Evolutionary conservation across 202 grass and related monocot genomes (phyloP), one percentile per base, ranked within the genome.

Genomic region (Digitaria exilis): DNA sequence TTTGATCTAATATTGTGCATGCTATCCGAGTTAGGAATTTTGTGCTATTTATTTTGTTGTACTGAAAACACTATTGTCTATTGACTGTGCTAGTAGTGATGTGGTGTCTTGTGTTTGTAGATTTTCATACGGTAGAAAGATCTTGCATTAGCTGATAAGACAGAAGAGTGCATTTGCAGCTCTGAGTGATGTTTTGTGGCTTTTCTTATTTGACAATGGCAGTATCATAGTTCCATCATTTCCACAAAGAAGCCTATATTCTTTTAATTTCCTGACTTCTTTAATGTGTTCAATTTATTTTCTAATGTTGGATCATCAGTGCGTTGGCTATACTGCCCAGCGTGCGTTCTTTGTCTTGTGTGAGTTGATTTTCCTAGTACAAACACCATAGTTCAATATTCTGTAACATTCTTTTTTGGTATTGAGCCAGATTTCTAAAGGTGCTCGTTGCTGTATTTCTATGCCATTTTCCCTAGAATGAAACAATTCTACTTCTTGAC

Each of bases 401-500:
- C 24, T 69, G 71, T 77, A 79, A 21, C 73, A 78, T 73, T 44
- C 14, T 15, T 25, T 39, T 17, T 43, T 59, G 30, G 16, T 21
- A 39, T 60, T 82, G 72, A 21, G 14, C 7, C 1, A 4, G 51
- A 52, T 62, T 63, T 63, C 24, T 19, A 31, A 10, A 26, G 77
- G 32, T 28, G 31, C 46, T 77, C 4, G 22, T 15, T 75, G 14
- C 1, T 3, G 12, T 70, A 48, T 24, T 65, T 49, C 7, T 77
- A 7, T 78, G 46, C 9, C 58, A 44, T 78, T 42, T 77, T 3
- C 13, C 45, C 44, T 45, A 34, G 5, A 72, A 32, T 81, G 64
- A 77, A 85, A 73, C 58, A 5, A 50, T 46, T 75, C 7, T 35
- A 52, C 42, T 64, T 61, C 31, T 76, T 75, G 39, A 50, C 77